phyloP scores from a whole-genome alignment of 2,329 filamentous ascomycete species.

The Colletotrichum chrysophilum region DNA sequence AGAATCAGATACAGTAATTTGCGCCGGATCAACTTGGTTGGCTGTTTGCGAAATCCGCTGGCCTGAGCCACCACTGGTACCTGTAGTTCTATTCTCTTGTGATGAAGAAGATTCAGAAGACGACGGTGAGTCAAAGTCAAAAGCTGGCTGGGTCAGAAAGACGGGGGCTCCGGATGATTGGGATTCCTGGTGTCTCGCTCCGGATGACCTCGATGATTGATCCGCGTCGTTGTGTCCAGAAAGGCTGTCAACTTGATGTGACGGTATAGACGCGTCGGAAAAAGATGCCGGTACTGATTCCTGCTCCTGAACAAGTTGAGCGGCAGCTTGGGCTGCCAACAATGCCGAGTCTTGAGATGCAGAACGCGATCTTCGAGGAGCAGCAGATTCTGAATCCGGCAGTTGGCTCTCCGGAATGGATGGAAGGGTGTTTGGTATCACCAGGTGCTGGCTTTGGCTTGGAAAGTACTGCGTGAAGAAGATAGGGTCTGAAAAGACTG shows the following conservation, averaged over 20 bases:
- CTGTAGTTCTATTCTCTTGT: background rate
- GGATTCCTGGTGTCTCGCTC: background rate
- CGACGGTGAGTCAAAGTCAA: background rate
- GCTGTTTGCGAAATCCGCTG: background rate
- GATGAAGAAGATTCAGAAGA: background rate
- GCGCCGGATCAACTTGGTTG: background rate
- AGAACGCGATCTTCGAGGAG: background rate
- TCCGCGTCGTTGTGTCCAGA: background rate
- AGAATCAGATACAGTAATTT: slow-evolving; percentile 2
- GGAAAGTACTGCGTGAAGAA: background rate
- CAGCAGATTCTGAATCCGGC: background rate
- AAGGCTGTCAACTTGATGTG: slow-evolving; percentile 7
- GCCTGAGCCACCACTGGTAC: background rate
- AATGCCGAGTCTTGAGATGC: background rate
- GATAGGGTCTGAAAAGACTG: background rate
- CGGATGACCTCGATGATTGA: background rate
- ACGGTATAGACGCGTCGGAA: slow-evolving; percentile 5
- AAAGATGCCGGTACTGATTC: background rate
- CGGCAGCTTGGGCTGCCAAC: background rate
- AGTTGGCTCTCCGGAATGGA: background rate
- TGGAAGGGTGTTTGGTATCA: background rate
- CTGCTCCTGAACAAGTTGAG: background rate
- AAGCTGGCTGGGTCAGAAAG: slow-evolving; percentile 11
- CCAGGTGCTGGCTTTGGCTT: background rate
- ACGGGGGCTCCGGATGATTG: background rate